These are phyloP conservation scores for Ceratocystiopsis minuta DNA, from an alignment of 2,329 filamentous ascomycete species.

Conservation along the genomic window DNA sequence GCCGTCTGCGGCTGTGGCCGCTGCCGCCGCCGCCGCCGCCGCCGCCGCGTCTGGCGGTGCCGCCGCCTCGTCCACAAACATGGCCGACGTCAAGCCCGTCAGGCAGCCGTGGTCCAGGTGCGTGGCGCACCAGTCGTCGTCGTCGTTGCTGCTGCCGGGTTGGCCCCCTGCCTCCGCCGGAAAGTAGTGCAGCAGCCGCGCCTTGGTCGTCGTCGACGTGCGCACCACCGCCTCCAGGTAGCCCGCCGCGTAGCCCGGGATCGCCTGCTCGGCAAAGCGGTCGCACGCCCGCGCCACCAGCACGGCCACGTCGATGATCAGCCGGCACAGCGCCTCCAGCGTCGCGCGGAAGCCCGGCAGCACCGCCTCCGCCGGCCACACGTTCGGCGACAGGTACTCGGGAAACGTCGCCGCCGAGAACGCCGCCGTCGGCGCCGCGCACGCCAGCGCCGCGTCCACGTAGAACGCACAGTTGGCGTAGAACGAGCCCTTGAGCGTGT, in stretches of 20 bases:
- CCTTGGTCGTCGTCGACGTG: constrained; percentile 77
- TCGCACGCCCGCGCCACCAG: constrained; percentile 86
- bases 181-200: constrained; percentile 83
- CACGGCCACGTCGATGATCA: constrained; percentile 80
- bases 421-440: constrained; percentile 38
- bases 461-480: constrained; percentile 74
- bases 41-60: constrained; percentile 10
- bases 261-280: constrained; percentile 61
- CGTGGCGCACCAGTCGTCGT: constrained; percentile 89
- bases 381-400: constrained; percentile 77
- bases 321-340: constrained; percentile 56
- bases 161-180: constrained; percentile 30
- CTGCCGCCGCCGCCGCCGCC: constrained; percentile 13
- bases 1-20: too few relatives aligned
- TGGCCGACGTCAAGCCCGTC: constrained; percentile 82
- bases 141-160: constrained; percentile 18
- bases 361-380: constrained; percentile 57
- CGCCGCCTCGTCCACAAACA: constrained; percentile 72
- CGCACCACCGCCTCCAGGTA: constrained; percentile 79
- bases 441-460: constrained; percentile 42
- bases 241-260: constrained; percentile 54
- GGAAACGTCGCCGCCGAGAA: constrained; percentile 50
- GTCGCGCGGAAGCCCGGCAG: constrained; percentile 60
- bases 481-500: constrained; percentile 68
- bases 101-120: constrained; percentile 86